Evolutionary conservation across 345 rosid genomes (phyloP).

Genomic region (Camelina hispida): DNA sequence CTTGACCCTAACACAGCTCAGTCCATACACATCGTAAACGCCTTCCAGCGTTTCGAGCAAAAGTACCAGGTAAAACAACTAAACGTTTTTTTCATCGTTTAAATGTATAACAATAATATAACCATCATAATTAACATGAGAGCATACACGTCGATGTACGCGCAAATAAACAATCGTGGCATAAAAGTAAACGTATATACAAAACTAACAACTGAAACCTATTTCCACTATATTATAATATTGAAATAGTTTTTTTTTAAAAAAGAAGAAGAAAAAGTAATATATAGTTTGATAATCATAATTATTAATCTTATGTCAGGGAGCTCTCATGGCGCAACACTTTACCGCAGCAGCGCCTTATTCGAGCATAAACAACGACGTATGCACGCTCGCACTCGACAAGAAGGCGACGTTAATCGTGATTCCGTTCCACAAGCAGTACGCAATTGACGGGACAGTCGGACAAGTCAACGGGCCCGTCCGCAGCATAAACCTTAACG

Average conservation of each 20-base stretch:
- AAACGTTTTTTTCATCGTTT: too few relatives aligned
- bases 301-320: conserved; percentile 12
- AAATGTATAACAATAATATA: too few relatives aligned
- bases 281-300: not conserved
- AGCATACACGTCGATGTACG: too few relatives aligned
- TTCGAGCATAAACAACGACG: conserved; percentile 55
- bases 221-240: not conserved
- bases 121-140: too few relatives aligned
- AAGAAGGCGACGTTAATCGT: conserved; percentile 55
- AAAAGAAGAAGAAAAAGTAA: too few relatives aligned
- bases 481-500: conserved; percentile 50
- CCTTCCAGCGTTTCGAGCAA: conserved; percentile 52
- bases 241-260: not conserved
- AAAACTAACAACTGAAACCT: not conserved
- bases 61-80: conserved; percentile 26
- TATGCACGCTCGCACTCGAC: conserved; percentile 60
- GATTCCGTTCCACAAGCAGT: conserved; percentile 57
- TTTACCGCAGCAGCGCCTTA: conserved; percentile 57
- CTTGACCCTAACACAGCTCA: conserved; percentile 42
- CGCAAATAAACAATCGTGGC: not conserved
- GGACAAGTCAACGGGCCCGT: conserved; percentile 37
- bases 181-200: not conserved
- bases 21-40: conserved; percentile 46
- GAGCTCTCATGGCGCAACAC: conserved; percentile 45
- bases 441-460: conserved; percentile 46